These are phyloP conservation scores for Cardamine chenopodiifolia DNA, from an alignment of 345 rosid genomes.

Conservation along the genomic window DNA sequence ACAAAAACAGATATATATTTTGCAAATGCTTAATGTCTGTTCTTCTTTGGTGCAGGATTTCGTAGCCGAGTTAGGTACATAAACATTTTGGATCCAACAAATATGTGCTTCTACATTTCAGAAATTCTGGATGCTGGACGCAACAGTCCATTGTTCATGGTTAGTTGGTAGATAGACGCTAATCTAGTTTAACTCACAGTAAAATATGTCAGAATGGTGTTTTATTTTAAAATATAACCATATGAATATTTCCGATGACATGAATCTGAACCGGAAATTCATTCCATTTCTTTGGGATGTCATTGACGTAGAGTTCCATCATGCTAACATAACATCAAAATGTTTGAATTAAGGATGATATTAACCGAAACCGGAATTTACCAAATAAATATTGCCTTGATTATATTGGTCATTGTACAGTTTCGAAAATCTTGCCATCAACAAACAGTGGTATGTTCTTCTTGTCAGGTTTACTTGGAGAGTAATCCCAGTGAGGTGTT, in stretches of 20 bases:
- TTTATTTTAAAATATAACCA: not conserved
- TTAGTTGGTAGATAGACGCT: constrained; percentile 39
- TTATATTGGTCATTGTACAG: constrained; percentile 10
- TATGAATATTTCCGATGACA: not conserved
- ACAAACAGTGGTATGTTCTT: constrained; percentile 25
- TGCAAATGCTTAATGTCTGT: constrained; percentile 20
- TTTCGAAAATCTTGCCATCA: not conserved
- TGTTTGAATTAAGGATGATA: not conserved
- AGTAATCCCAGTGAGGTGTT: constrained; percentile 77
- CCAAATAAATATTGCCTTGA: not conserved
- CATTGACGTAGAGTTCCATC: not conserved
- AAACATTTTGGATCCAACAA: constrained; percentile 80
- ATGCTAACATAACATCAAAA: not conserved
- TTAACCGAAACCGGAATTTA: not conserved
- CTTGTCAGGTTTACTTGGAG: constrained; percentile 83
- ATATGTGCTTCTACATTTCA: constrained; percentile 74
- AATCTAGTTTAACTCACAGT: not conserved
- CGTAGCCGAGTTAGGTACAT: constrained; percentile 85
- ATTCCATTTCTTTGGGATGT: constrained; percentile 8
- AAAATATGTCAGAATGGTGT: not conserved
- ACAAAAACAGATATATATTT: constrained; percentile 2
- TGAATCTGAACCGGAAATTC: not conserved
- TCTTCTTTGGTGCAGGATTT: constrained; percentile 69
- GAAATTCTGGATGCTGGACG: constrained; percentile 85
- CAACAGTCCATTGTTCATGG: constrained; percentile 81